Evolutionary conservation across 2,329 filamentous ascomycete species (phyloP), one percentile per base, ranked within the genome.

Genomic region (Fusarium phyllophilum): DNA sequence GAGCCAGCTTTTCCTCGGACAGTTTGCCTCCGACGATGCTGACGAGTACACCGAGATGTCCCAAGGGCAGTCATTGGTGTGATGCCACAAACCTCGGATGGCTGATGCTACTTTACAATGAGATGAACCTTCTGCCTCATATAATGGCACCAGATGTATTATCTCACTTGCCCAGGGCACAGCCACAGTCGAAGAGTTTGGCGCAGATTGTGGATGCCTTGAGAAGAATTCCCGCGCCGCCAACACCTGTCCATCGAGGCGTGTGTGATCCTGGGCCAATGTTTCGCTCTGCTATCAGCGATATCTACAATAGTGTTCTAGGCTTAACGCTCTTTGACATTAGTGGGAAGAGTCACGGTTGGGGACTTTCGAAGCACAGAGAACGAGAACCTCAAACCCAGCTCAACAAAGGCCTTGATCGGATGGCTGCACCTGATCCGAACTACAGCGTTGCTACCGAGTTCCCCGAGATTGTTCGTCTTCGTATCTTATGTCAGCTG

Each of bases 51-150:
- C 82, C 86, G 7, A 82, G 87, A 39, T 89, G 87, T 63, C 86
- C 86, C 22, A 86, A 83, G 64, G 85, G 86, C 1, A 86, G 83
- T 61, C 86, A 85, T 61, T 79, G 81, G 75, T 89, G 87, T 62
- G 88, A 89, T 69, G 86, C 87, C 0, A 83, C 84, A 1, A 88
- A 87, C 60, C 80, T 89, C 1, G 87, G 87, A 7, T 89, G 86
- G 86, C 75, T 88, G 39, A 86, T 89, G 84, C 80, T 88, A n/a
- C 79, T 85, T 0, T 86, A 85, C 60, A 85, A 85, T 57, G 85
- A 88, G 70, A 79, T 88, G 59, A 82, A 83, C 46, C 78, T 88
- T 2, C 74, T 88, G 6, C 79, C 82, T 6, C 82, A 81, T 10
- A 79, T 87, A 9, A 77, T 87, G 76, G 79, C 81, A 3, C 78